phyloP scores from a whole-genome alignment of 1,139 yeast genomes.

The Scheffersomyces insectosa region DNA sequence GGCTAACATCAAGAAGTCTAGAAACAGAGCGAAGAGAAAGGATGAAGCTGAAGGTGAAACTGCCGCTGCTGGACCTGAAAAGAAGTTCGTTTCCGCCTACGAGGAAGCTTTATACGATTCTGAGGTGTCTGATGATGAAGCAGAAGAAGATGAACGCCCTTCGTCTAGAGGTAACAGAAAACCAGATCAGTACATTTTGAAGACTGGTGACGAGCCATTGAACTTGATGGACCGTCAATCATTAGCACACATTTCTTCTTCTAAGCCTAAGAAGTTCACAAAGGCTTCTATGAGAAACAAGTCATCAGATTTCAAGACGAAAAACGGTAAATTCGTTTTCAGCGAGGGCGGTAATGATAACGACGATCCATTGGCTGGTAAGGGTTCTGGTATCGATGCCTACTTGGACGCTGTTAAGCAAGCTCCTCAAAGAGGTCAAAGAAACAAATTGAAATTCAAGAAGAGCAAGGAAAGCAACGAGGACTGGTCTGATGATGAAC shows the following conservation, averaged over 20 bases:
- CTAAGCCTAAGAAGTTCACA: constrained; percentile 65
- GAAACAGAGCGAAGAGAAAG: constrained; percentile 81
- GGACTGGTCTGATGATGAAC: constrained; percentile 55
- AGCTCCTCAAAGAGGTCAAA: constrained; percentile 92
- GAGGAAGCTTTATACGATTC: constrained; percentile 76
- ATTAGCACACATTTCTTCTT: constrained; percentile 82
- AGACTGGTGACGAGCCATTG: constrained; percentile 74
- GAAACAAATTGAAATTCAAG: constrained; percentile 84
- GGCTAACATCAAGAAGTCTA: constrained; percentile 79
- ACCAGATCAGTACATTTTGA: constrained; percentile 63
- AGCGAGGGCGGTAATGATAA: constrained; percentile 32
- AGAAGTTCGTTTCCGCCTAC: constrained; percentile 75
- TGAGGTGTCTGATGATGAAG: constrained; percentile 51
- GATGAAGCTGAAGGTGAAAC: constrained; percentile 40
- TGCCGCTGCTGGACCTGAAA: constrained; percentile 26
- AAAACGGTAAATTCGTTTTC: constrained; percentile 55
- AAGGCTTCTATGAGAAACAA: constrained; percentile 45
- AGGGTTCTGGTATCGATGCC: constrained; percentile 73
- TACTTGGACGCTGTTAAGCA: constrained; percentile 90
- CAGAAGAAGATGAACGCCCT: constrained; percentile 26
- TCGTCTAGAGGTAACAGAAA: constrained; percentile 29
- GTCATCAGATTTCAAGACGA: constrained; percentile 53
- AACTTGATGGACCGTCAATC: constrained; percentile 86
- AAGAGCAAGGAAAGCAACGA: constrained; percentile 56
- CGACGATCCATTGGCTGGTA: constrained; percentile 53